Conservation (phyloP, 768 basidiomycete species). For the Tulasnella sp. region DNA sequence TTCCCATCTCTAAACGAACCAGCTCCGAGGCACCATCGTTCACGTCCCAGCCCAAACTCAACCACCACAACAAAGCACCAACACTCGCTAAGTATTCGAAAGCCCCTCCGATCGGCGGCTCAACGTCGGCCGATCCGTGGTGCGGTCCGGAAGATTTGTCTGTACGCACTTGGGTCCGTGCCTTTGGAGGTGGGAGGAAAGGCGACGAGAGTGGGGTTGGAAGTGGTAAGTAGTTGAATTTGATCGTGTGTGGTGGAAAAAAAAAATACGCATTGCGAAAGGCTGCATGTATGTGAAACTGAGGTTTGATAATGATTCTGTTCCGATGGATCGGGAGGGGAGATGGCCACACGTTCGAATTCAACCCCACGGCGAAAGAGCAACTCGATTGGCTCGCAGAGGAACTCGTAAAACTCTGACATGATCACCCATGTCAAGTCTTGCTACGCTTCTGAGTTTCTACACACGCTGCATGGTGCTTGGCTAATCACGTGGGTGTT, state of each 20-base stretch:
- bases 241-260: constrained; percentile 52
- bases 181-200: constrained; percentile 38
- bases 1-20: constrained; percentile 20
- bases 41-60: neutral
- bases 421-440: neutral
- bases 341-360: constrained; percentile 61
- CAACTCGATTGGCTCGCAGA: constrained; percentile 57
- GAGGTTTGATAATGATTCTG: neutral
- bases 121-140: constrained; percentile 60
- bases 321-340: constrained; percentile 40
- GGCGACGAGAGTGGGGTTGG: neutral
- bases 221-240: constrained; percentile 38
- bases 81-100: constrained; percentile 35
- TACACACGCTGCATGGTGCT: no score
- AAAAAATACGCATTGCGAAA: constrained; percentile 43
- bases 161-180: constrained; percentile 67
- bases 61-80: constrained; percentile 34
- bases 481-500: no score
- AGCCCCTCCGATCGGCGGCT: constrained; percentile 56
- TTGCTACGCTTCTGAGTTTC: no score
- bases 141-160: constrained; percentile 50
- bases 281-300: neutral
- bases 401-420: constrained; percentile 42
- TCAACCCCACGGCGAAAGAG: constrained; percentile 58
- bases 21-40: neutral